Percentiles rank a stretch among this genome's conserved stretches.
phyloP scores from a whole-genome alignment of 2,329 filamentous ascomycete species.

The Neophaeococcomyces mojaviensis region DNA sequence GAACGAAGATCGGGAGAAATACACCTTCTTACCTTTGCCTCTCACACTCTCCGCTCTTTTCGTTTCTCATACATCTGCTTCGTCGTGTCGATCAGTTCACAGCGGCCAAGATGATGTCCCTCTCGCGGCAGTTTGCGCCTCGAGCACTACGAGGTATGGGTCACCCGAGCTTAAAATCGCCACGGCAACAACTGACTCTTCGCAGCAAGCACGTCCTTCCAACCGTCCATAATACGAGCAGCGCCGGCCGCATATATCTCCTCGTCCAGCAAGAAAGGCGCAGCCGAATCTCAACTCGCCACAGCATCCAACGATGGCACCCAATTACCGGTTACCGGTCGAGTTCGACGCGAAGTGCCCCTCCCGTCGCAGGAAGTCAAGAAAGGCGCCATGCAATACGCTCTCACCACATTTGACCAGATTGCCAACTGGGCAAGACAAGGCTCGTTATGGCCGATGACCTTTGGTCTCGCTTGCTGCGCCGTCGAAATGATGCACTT shows the following conservation, averaged over 20 bases:
- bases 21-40: constrained; percentile 14
- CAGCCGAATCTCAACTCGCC: constrained; percentile 35
- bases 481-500: constrained; percentile 90
- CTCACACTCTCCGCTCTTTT: constrained; percentile 26
- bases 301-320: constrained; percentile 28
- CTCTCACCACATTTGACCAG: constrained; percentile 48
- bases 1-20: not conserved
- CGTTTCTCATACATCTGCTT: constrained; percentile 11
- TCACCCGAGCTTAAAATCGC: constrained; percentile 20
- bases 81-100: constrained; percentile 7
- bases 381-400: constrained; percentile 46
- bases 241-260: constrained; percentile 34
- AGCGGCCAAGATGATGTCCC: constrained; percentile 40
- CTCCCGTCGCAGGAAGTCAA: constrained; percentile 44
- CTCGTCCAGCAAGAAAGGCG: constrained; percentile 34
- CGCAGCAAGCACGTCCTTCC: constrained; percentile 24
- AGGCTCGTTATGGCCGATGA: constrained; percentile 80
- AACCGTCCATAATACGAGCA: constrained; percentile 28
- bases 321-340: constrained; percentile 30
- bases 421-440: constrained; percentile 79
- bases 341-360: constrained; percentile 40
- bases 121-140: constrained; percentile 45
- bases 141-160: constrained; percentile 48
- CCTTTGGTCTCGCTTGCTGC: constrained; percentile 82
- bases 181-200: constrained; percentile 10